Evolutionary conservation across 192 early-diverging fungal species (phyloP), one percentile per base, ranked within the genome.

Genomic region (Coemansia sp.): DNA sequence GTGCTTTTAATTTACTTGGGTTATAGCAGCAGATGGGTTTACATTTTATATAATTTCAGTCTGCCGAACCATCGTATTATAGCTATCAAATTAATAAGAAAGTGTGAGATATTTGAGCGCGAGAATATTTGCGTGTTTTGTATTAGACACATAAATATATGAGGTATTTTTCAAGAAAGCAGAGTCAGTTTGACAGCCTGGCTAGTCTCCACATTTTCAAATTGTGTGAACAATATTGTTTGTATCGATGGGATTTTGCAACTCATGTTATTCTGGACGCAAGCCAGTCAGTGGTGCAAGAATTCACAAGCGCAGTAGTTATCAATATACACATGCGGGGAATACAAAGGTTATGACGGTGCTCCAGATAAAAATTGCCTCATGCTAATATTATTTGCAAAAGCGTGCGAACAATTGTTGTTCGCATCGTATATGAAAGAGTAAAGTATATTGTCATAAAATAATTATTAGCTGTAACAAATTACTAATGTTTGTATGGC

Each of bases 1-100:
- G 8, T 10, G 14, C 14, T 41, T 10, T 10, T 41, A 41, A 41
- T 12, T 6, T 25, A 53, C 21, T 53, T 7, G 51, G 2, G 21
- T 22, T 22, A 22, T 6, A 9, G 0, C 3, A 53, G 23, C 23
- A 53, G 15, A 22, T 25, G 3, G 21, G 23, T 25, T 27, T 3
- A 5, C 27, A 27, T 4, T 53, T 25, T 53, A 53, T 53, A 53
- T 53, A 50, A 3, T 23, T 22, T 25, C 21, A 22, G 21, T 12
- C 11, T 22, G 24, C 24, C 24, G 22, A 9, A 22, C 21, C 23
- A 17, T n/a, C 23, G 17, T 51, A 25, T 22, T 25, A 53, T 25
- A 25, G 7, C 1, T 23, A 22, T 53, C 51, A 25, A 53, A 41
- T 41, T 41, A 65, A 61, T 54, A 60, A 67, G 7, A 41, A 41